A percentile compares a stretch with the other conserved stretches of the same genome.
phyloP scores from a whole-genome alignment of 176 grass and related monocot species.

The Musa beccarii region DNA sequence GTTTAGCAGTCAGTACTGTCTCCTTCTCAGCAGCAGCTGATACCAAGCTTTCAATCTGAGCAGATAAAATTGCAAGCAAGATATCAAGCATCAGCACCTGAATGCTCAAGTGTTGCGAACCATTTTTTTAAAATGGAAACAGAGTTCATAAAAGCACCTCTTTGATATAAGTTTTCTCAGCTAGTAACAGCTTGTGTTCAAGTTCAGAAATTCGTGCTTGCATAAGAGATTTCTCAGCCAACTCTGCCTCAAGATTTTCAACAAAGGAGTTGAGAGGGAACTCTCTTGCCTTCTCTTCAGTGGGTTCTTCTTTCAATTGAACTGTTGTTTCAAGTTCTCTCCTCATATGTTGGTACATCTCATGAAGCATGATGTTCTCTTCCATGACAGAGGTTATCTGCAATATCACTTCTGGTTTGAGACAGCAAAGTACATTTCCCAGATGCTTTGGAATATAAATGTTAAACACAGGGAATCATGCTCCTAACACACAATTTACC shows the following conservation, averaged over 20 bases:
- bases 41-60: constrained; percentile 70
- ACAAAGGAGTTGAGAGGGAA: constrained; percentile 17
- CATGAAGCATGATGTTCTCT: constrained; percentile 60
- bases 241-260: constrained; percentile 15
- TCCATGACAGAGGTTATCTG: constrained; percentile 48
- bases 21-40: constrained; percentile 66
- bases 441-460: constrained; percentile 6
- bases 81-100: constrained; percentile 8
- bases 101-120: constrained; percentile 20
- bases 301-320: constrained; percentile 62
- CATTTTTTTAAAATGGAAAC: constrained; percentile 5
- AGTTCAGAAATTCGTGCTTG: constrained; percentile 74
- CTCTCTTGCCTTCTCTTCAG: constrained; percentile 22
- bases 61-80: constrained; percentile 11
- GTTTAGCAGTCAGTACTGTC: constrained; percentile 41
- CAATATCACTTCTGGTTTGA: constrained; percentile 19
- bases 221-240: constrained; percentile 63
- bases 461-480: not conserved
- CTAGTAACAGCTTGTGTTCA: constrained; percentile 62
- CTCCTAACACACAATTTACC: not conserved
- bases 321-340: constrained; percentile 51
- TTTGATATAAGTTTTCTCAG: constrained; percentile 74
- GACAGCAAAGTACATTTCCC: constrained; percentile 13
- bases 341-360: constrained; percentile 53
- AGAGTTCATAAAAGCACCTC: constrained; percentile 48